Evolutionary conservation across 2,329 filamentous ascomycete genomes (phyloP), one percentile per base, ranked within the genome.

Genomic region (Akanthomyces lecanii): DNA sequence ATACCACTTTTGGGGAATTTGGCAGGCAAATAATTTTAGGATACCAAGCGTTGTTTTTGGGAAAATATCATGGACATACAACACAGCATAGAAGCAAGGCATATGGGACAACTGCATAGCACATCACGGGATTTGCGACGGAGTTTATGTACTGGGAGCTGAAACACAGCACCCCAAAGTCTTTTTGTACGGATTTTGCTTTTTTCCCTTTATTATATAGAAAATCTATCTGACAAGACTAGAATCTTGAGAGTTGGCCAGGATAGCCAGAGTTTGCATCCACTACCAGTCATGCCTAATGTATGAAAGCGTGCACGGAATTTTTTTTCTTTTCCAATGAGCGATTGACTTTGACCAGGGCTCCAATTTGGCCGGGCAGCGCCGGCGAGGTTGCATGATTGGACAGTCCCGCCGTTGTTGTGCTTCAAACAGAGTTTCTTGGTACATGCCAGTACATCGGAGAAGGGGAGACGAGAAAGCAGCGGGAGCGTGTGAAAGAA

Each of bases 121-220:
- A 52, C 42, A 60, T 44, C 23, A 52, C 38, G 47, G 57, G 57
- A 60, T 60, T 60, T 16, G 57, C 33, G 25, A 60, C 56, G 57
- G 57, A 52, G 45, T 59, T 52, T 52, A 33, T 52, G 36, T 44
- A 44, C 48, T 7, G 45, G 33, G 36, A 36, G 47, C 33, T 14
- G 21, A 36, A 38, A 11, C 51, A 33, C 4, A n/a, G 8, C 28
- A 47, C 47, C 56, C 33, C 56, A 60, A 18, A 60, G 11, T 18
- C 16, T 23, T 42, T 42, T 16, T 53, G 50, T 38, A 56, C 23
- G 44, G 48, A 36, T 7, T 38, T 33, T 60, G 18, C 44, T 30
- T 8, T 16, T 16, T 6, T 28, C n/a, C 21, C 5, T 45, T 47
- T n/a, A 6, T 48, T 28, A 14, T 18, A 5, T 48, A 38, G n/a